Conservation (phyloP, 129 eudicot genomes). For the Erigeron canadensis region DNA sequence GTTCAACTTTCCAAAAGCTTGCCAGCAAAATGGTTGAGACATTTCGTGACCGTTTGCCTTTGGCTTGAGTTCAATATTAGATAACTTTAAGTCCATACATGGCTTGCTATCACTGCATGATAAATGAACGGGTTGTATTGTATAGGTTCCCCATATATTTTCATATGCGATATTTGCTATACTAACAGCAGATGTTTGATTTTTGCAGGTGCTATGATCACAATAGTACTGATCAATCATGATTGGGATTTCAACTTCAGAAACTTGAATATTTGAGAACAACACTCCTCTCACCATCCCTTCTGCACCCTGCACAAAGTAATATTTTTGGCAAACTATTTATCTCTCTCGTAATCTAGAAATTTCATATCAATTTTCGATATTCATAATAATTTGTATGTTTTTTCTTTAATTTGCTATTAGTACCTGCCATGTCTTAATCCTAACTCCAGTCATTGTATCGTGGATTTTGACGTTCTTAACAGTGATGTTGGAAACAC, state of each 20-base stretch:
- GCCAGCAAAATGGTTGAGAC: constrained; percentile 77
- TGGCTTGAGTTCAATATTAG: constrained; percentile 56
- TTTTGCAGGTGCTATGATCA: constrained; percentile 68
- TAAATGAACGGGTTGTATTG: constrained; percentile 73
- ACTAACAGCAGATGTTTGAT: constrained; percentile 70
- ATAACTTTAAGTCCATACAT: constrained; percentile 59
- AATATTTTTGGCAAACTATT: neutral
- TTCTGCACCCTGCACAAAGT: constrained; percentile 65
- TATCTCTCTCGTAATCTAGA: too few species aligned
- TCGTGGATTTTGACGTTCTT: constrained; percentile 54
- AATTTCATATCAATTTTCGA: neutral
- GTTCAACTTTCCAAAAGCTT: constrained; percentile 61
- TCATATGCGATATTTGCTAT: constrained; percentile 58
- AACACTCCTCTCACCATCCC: constrained; percentile 65
- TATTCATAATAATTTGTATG: neutral
- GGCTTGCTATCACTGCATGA: constrained; percentile 89
- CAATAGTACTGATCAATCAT: constrained; percentile 86
- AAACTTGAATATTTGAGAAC: constrained; percentile 74
- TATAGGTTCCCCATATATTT: constrained; percentile 75
- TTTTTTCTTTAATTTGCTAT: neutral
- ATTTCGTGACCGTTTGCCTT: constrained; percentile 42
- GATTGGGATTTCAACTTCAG: constrained; percentile 72
- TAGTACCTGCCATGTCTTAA: constrained; percentile 95
- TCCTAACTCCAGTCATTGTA: constrained; percentile 90
- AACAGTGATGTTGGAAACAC: constrained; percentile 83